phyloP scores from a whole-genome alignment of 208 protist species.

The Eutreptiella sp. region DNA sequence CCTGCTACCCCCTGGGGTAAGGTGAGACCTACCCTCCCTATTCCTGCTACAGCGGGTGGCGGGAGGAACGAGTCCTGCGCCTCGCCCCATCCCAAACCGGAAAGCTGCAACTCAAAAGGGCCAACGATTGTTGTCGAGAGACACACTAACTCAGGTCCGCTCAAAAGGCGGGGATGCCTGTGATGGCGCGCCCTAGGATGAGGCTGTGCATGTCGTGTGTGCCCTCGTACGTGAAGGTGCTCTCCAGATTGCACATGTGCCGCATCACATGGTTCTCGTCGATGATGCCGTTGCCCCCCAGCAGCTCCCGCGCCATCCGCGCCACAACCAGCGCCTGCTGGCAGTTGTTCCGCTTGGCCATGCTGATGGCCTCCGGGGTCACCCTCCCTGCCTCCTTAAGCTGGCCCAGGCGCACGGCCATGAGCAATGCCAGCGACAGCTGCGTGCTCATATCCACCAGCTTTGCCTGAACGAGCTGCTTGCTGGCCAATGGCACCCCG shows the following conservation, averaged over 20 bases:
- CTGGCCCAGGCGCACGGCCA: constrained; percentile 44
- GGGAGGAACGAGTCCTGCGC: too few species aligned
- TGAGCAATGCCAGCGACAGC: constrained; percentile 61
- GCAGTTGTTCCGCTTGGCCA: constrained; percentile 80
- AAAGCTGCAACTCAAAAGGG: too few species aligned
- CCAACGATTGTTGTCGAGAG: too few species aligned
- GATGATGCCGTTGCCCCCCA: constrained; percentile 81
- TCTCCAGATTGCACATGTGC: constrained; percentile 79
- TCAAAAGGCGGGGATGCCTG: constrained; percentile 72
- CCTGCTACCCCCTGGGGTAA: too few species aligned
- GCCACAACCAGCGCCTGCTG: constrained; percentile 78
- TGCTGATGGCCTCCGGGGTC: constrained; percentile 69
- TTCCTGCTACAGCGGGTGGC: too few species aligned
- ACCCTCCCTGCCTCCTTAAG: constrained; percentile 64
- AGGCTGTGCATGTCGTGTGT: constrained; percentile 83
- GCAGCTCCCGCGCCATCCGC: constrained; percentile 66
- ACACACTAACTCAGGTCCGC: too few species aligned
- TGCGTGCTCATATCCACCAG: constrained; percentile 80
- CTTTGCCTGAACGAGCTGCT: constrained; percentile 79
- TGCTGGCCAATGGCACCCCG: constrained; percentile 60
- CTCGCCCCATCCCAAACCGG: too few species aligned
- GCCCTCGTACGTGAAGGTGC: constrained; percentile 88
- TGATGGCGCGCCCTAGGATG: constrained; percentile 81
- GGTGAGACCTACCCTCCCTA: too few species aligned
- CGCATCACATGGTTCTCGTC: constrained; percentile 84